Evolutionary conservation across 768 basidiomycete species (phyloP), one percentile per base, ranked within the genome.

Genomic region (Lentinula guzmanii): DNA sequence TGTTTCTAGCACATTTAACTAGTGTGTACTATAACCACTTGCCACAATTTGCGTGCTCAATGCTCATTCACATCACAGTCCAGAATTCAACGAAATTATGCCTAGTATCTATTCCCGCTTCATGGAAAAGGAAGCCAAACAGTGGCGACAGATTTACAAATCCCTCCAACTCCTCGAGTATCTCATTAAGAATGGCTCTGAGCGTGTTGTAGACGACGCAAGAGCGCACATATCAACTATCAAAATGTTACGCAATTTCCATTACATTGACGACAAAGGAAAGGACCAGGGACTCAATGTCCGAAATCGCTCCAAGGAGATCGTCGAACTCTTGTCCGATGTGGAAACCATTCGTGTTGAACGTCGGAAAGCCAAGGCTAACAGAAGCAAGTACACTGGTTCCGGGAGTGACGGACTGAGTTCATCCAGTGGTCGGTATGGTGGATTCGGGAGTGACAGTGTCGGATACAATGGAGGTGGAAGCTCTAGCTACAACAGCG

Each of bases 121-220:
- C 73, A 96, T 95, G 87, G 93, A 98, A 74, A 98, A 98, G 76
- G 97, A 99, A 74, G 97, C 97, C 0, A 80, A 90, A 21, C 93
- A 99, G 71, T 99, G 97, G 97, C 82, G 97, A 39, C 95, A 99
- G 73, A 98, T 99, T 61, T 99, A 99, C 83, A 99, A 99, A 93
- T 90, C 95, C 24, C 78, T 97, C 15, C 93, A 96, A 76, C 82
- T 98, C 5, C 83, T 97, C 45, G 95, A 98, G 74, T 99, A 97
- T 72, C 84, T 99, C 55, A 80, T 98, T 72, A 99, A 97, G 74
- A 91, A 98, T 66, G 97, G 97, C 16, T 94, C 92, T 33, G 97
- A 99, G 71, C 89, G 97, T 43, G 96, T 98, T 10, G 93, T 99
- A 16, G 97, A 99, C 70, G 97, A 99, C 73, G 93, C 96, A 1